Percentiles rank a stretch among this genome's conserved stretches.
These are phyloP conservation scores for Tuber aestivum DNA, from an alignment of 495 filamentous ascomycete genomes.

Conservation along the genomic window DNA sequence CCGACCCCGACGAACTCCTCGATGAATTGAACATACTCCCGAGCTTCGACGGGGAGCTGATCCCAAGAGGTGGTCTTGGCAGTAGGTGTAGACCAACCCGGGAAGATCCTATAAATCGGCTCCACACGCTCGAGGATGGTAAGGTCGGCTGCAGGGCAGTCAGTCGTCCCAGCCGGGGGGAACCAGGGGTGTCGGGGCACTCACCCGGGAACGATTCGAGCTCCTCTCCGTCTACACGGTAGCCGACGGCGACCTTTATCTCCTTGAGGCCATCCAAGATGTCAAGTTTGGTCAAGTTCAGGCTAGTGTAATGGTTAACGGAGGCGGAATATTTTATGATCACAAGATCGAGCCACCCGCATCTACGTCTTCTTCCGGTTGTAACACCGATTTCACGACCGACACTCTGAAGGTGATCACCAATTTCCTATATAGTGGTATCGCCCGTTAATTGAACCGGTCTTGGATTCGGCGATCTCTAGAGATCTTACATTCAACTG, in stretches of 20 bases:
- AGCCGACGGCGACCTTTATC: slow-evolving; percentile 72
- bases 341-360: slow-evolving; percentile 88
- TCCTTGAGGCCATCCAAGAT: slow-evolving; percentile 75
- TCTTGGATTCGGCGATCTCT: slow-evolving; percentile 7
- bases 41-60: slow-evolving; percentile 63
- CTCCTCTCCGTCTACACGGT: slow-evolving; percentile 54
- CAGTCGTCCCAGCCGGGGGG: not conserved
- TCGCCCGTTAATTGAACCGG: not conserved
- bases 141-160: slow-evolving; percentile 50
- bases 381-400: slow-evolving; percentile 72
- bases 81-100: slow-evolving; percentile 71
- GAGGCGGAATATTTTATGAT: slow-evolving; percentile 67
- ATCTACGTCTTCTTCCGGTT: slow-evolving; percentile 75
- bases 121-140: slow-evolving; percentile 55
- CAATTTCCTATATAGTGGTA: slow-evolving; percentile 45
- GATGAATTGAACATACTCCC: slow-evolving; percentile 68
- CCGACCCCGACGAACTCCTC: slow-evolving; percentile 67
- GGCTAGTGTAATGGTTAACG: slow-evolving; percentile 65
- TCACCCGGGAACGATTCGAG: slow-evolving; percentile 55
- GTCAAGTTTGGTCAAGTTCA: slow-evolving; percentile 88
- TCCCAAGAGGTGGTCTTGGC: slow-evolving; percentile 58
- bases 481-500: slow-evolving; percentile 52
- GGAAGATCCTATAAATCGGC: slow-evolving; percentile 65
- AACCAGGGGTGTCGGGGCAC: not conserved
- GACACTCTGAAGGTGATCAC: slow-evolving; percentile 58